Conservation (phyloP, 257 asterid genomes). For the Nicotiana knightiana region DNA sequence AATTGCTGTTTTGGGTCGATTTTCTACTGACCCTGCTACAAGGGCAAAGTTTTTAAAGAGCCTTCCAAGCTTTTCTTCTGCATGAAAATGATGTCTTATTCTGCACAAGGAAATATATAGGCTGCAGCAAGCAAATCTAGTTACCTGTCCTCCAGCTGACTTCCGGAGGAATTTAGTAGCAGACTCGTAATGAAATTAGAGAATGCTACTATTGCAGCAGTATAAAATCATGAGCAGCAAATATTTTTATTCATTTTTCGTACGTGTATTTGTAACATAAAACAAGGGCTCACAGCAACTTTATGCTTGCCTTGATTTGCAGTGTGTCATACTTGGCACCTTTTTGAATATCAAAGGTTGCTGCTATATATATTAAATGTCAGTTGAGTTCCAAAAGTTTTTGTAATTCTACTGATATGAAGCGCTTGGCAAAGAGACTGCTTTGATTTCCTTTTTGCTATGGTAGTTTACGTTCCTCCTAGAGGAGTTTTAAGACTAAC, state of each 20-base stretch:
- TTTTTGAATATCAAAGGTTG: neutral
- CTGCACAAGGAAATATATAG: neutral
- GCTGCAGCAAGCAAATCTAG: neutral
- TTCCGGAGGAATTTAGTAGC: neutral
- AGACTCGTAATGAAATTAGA: neutral
- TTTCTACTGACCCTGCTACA: constrained; percentile 50
- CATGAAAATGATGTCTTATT: constrained; percentile 18
- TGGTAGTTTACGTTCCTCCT: no score
- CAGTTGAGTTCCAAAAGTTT: no score
- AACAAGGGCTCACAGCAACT: neutral
- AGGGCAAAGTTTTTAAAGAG: constrained; percentile 69
- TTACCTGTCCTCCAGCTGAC: no score
- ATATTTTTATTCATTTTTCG: neutral
- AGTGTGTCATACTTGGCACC: neutral
- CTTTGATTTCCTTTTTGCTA: no score
- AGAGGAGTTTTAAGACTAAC: no score
- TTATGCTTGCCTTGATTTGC: neutral
- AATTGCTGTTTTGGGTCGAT: constrained; percentile 71
- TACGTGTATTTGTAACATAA: neutral
- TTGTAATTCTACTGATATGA: no score
- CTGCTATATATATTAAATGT: neutral
- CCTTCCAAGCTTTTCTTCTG: constrained; percentile 36
- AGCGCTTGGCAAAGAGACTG: no score
- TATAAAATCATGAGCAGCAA: neutral
- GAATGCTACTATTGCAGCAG: neutral